Evolutionary conservation across 768 basidiomycete species (phyloP).

Genomic region (Jaapia argillacea): DNA sequence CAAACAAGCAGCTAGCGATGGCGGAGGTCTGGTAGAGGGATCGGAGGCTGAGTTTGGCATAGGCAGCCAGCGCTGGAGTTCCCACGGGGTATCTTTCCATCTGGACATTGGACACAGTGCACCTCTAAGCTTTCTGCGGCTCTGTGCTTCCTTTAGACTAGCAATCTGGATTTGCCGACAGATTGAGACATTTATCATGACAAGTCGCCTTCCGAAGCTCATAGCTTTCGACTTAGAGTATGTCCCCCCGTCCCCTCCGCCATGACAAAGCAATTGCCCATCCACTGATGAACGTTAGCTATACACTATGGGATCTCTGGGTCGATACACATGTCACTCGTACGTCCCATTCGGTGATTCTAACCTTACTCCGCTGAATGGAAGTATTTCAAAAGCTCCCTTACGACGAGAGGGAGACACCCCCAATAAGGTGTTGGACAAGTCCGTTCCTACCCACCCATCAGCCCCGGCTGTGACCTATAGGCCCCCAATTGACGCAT

Average conservation of each 20-base stretch:
- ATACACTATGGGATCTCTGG: conserved; percentile 84
- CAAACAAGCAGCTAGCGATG: too few species aligned
- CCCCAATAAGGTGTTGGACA: conserved; percentile 42
- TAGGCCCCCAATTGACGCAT: not conserved
- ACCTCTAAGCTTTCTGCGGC: too few species aligned
- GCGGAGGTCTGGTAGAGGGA: too few species aligned
- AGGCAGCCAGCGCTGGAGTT: too few species aligned
- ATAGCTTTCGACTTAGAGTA: conserved; percentile 82
- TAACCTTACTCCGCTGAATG: too few species aligned
- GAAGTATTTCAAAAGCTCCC: too few species aligned
- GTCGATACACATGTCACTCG: conserved; percentile 70
- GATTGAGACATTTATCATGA: too few species aligned
- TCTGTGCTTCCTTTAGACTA: too few species aligned
- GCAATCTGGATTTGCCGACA: too few species aligned
- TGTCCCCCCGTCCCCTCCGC: conserved; percentile 13
- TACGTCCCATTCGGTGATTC: conserved; percentile 10
- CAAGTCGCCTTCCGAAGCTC: conserved; percentile 41
- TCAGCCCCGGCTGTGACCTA: not conserved
- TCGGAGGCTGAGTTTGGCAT: too few species aligned
- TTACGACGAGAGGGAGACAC: conserved; percentile 36
- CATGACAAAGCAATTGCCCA: conserved; percentile 2
- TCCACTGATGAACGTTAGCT: conserved; percentile 32
- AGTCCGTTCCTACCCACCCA: conserved; percentile 15
- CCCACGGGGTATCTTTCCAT: too few species aligned
- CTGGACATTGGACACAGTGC: too few species aligned